phyloP scores from a whole-genome alignment of 164 flowering plant genomes.

The Aristolochia fimbriata region DNA sequence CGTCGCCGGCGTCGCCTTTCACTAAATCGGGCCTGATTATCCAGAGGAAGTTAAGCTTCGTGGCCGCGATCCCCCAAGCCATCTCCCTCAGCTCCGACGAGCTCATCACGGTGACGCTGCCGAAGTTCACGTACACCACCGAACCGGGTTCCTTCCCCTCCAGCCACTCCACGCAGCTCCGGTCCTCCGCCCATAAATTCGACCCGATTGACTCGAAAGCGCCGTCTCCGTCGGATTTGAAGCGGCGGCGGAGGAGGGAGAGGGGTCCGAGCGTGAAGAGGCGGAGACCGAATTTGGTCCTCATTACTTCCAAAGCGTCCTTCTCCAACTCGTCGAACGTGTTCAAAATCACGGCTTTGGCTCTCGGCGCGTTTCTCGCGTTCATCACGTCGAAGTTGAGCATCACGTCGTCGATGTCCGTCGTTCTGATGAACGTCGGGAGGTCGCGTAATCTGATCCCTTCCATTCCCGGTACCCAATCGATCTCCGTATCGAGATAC shows the following conservation, averaged over 20 bases:
- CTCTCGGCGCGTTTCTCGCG: conserved; percentile 6
- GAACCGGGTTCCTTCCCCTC: no score
- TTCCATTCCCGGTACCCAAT: conserved; percentile 32
- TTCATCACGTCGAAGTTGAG: conserved; percentile 11
- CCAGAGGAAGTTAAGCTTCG: conserved; percentile 29
- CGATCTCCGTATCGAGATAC: conserved; percentile 24
- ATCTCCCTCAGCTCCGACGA: neutral
- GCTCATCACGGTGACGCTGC: neutral
- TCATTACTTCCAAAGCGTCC: conserved; percentile 20
- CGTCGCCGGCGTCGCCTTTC: conserved; percentile 8
- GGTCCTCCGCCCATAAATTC: no score
- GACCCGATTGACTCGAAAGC: no score
- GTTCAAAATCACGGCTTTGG: conserved; percentile 25
- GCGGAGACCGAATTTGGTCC: conserved; percentile 5
- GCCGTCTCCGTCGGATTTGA: no score
- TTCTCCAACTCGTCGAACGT: conserved; percentile 34
- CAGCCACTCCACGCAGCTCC: conserved; percentile 7
- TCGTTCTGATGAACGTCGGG: conserved; percentile 24
- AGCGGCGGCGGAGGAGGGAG: no score
- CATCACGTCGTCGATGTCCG: conserved; percentile 23
- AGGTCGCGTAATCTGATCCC: conserved; percentile 28
- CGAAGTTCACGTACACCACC: neutral
- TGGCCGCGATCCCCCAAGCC: conserved; percentile 15
- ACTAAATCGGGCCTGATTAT: conserved; percentile 27
- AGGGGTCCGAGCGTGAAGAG: conserved; percentile 26